Evolutionary conservation across 768 basidiomycete species (phyloP), one percentile per base, ranked within the genome.

Genomic region (Rhizopogon sp.): DNA sequence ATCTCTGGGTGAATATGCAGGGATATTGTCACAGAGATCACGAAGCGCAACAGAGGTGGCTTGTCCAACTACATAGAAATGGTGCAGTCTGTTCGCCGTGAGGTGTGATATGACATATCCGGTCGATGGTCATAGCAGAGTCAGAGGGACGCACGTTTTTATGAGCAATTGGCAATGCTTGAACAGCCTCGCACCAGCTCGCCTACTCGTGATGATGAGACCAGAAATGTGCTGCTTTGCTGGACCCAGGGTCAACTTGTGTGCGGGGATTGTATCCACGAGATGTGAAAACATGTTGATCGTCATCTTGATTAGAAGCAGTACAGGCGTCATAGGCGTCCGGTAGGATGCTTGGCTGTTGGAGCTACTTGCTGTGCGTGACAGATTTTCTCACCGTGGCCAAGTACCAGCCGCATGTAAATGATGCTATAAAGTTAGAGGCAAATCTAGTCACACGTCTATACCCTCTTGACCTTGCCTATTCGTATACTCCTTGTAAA

Each of bases 61-160:
- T 22, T 79, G 72, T 0, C 92, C 92, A 6, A 94, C 88, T 29
- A 81, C 87, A 59, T 90, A 93, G 20, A 72, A 93, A 93, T 3
- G 88, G 86, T 3, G 81, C 66, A 3, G 66, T 67, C 69, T 35
- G 4, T 25, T 25, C 25, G 25, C 25, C 25, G 58, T 74, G 56
- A 56, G 17, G 33, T 41, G 22, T 40, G 3, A 53, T 49, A 51
- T 53, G 53, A 29, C 17, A 43, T 8, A 8, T 14, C 28, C 29
- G 16, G 16, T 17, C 5, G 1, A 8, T 2, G 20, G 2, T 56
- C 63, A 29, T 29, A 69, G 68, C 62, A 58, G 14, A 20, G 17
- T 31, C 43, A n/a, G 50, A 25, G 25, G 25, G 25, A 25, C 3
- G 50, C 3, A 50, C 41, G 20, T 49, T n/a, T 40, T 55, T 51